These are phyloP conservation scores for Yamadazyma endophytica DNA, from an alignment of 805 yeast species.

Conservation along the genomic window DNA sequence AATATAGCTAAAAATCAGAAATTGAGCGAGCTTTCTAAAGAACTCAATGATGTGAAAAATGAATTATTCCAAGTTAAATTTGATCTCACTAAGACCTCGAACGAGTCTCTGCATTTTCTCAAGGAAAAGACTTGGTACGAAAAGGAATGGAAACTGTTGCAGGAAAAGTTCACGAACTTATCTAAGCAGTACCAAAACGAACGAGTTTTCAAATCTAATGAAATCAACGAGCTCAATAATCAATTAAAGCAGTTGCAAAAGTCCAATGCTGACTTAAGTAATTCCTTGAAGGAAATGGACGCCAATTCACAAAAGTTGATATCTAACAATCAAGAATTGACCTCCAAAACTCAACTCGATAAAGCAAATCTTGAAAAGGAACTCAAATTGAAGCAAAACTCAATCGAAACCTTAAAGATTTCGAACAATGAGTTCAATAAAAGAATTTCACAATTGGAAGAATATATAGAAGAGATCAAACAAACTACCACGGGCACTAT, in stretches of 20 bases:
- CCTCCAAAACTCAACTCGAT: conserved; percentile 40
- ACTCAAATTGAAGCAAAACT: conserved; percentile 51
- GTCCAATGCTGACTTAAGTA: conserved; percentile 37
- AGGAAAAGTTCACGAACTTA: conserved; percentile 32
- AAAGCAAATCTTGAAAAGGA: conserved; percentile 37
- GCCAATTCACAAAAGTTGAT: conserved; percentile 33
- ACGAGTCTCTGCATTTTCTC: conserved; percentile 28
- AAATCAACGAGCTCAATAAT: conserved; percentile 22
- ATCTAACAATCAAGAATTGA: conserved; percentile 15
- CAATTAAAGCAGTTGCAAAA: conserved; percentile 20
- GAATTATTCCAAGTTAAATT: conserved; percentile 34
- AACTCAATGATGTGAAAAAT: conserved; percentile 32
- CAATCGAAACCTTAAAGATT: conserved; percentile 50
- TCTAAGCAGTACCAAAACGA: conserved; percentile 37
- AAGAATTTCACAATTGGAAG: conserved; percentile 53
- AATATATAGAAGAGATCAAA: conserved; percentile 38
- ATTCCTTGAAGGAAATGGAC: conserved; percentile 44
- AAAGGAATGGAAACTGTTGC: conserved; percentile 30
- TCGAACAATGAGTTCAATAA: conserved; percentile 49
- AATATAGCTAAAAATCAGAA: conserved; percentile 35
- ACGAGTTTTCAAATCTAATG: conserved; percentile 22
- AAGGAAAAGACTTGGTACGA: conserved; percentile 40
- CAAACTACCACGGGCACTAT: conserved; percentile 33
- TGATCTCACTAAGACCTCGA: conserved; percentile 28
- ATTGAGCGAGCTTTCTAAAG: conserved; percentile 30